Conservation (phyloP, 305 asterid genomes). For the Solanum hybrid region DNA sequence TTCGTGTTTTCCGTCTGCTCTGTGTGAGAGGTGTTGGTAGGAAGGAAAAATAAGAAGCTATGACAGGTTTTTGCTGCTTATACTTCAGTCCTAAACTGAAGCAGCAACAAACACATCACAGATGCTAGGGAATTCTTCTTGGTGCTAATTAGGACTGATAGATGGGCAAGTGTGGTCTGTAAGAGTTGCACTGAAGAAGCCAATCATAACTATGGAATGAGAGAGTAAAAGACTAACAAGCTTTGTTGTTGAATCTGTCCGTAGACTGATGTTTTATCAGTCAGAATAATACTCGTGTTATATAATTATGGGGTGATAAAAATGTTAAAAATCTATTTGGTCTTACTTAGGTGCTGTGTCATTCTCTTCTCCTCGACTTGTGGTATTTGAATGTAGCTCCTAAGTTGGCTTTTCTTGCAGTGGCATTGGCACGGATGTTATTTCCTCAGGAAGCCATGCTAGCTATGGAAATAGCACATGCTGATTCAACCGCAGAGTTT, state of each 20-base stretch:
- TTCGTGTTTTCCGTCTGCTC: not conserved
- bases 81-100: not conserved
- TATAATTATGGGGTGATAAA: not conserved
- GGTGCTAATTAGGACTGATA: not conserved
- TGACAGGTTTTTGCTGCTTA: not conserved
- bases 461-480: constrained; percentile 79
- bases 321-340: not conserved
- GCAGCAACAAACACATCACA: not conserved
- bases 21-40: not conserved
- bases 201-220: not conserved
- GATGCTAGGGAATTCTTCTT: not conserved
- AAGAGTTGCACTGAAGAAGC: not conserved
- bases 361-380: not conserved
- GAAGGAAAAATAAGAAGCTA: not conserved
- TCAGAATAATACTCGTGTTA: not conserved
- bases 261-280: not conserved
- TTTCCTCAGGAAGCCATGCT: constrained; percentile 69
- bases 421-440: constrained; percentile 74
- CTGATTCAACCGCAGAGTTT: constrained; percentile 59
- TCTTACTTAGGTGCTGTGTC: not conserved
- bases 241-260: not conserved
- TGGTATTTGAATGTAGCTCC: not conserved
- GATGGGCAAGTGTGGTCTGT: not conserved
- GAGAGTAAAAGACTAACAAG: not conserved
- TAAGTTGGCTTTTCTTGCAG: constrained; percentile 21